Conservation (phyloP, 169 alveolate genomes). For the Perkinsus marinus region DNA sequence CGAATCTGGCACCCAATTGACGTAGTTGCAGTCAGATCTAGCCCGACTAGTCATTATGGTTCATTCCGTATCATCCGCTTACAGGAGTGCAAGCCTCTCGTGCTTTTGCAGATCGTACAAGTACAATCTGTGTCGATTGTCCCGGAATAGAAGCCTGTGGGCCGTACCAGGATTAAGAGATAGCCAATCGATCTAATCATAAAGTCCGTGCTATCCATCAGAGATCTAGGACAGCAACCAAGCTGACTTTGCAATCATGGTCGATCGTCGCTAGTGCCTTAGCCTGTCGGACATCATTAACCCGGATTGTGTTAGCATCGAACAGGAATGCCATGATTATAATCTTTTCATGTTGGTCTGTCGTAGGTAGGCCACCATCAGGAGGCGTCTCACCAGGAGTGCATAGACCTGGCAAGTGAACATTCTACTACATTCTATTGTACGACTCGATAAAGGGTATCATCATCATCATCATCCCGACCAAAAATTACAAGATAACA, state of each 20-base stretch:
- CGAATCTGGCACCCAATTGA: slow-evolving; percentile 80
- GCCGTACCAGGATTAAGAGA: slow-evolving; percentile 34
- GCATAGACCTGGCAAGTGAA: background rate
- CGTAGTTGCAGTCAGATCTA: slow-evolving; percentile 62
- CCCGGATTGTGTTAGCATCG: slow-evolving; percentile 71
- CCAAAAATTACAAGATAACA: too few species aligned
- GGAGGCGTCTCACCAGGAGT: background rate
- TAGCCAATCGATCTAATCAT: background rate
- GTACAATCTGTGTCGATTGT: slow-evolving; percentile 70
- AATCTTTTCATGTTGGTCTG: background rate
- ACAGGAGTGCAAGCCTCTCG: slow-evolving; percentile 58
- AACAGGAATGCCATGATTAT: slow-evolving; percentile 72
- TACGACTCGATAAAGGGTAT: too few species aligned
- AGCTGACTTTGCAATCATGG: slow-evolving; percentile 72
- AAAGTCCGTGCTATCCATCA: background rate
- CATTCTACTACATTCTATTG: too few species aligned
- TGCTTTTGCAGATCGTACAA: slow-evolving; percentile 64
- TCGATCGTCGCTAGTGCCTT: slow-evolving; percentile 51
- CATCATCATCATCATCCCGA: too few species aligned
- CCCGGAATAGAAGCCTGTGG: slow-evolving; percentile 69
- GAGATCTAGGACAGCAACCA: background rate
- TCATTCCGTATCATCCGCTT: background rate
- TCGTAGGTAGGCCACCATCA: background rate
- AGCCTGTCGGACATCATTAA: background rate
- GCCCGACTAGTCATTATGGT: background rate